Evolutionary conservation across 202 grass and related monocot species (phyloP).

Genomic region (Hordeum pubiflorum): DNA sequence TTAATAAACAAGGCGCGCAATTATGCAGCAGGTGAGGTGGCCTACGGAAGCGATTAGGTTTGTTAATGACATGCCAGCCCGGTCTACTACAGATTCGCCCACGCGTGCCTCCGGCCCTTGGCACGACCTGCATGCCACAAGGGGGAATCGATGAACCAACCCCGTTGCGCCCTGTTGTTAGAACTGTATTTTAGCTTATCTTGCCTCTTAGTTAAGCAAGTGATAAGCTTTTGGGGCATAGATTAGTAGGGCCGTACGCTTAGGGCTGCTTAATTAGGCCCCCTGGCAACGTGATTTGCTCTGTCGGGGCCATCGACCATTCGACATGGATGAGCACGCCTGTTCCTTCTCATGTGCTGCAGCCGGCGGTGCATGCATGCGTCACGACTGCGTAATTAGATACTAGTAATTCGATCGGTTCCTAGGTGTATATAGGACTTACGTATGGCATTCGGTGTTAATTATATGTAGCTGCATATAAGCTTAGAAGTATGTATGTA

Average conservation of each 20-base stretch:
- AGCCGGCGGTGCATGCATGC: neutral
- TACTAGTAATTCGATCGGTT: neutral
- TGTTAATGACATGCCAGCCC: slow-evolving; percentile 36
- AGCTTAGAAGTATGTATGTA: neutral
- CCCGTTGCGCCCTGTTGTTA: neutral
- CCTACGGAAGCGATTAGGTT: slow-evolving; percentile 36
- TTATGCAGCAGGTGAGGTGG: slow-evolving; percentile 28
- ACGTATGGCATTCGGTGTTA: neutral
- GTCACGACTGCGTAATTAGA: neutral
- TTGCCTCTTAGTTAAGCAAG: slow-evolving; percentile 23
- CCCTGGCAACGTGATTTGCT: slow-evolving; percentile 24
- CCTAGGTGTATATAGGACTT: neutral
- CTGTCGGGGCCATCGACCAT: neutral
- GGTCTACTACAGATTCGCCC: neutral
- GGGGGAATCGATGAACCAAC: neutral
- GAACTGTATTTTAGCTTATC: slow-evolving; percentile 48
- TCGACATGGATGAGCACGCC: slow-evolving; percentile 16
- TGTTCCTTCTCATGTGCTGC: neutral
- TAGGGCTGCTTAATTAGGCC: slow-evolving; percentile 19
- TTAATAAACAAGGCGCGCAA: neutral
- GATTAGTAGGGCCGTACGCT: slow-evolving; percentile 18
- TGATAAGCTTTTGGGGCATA: slow-evolving; percentile 16
- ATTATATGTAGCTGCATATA: neutral
- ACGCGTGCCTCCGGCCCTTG: slow-evolving; percentile 22
- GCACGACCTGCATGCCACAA: slow-evolving; percentile 16